Evolutionary conservation across 208 protist species (phyloP).

Genomic region (Leishmania arabica): DNA sequence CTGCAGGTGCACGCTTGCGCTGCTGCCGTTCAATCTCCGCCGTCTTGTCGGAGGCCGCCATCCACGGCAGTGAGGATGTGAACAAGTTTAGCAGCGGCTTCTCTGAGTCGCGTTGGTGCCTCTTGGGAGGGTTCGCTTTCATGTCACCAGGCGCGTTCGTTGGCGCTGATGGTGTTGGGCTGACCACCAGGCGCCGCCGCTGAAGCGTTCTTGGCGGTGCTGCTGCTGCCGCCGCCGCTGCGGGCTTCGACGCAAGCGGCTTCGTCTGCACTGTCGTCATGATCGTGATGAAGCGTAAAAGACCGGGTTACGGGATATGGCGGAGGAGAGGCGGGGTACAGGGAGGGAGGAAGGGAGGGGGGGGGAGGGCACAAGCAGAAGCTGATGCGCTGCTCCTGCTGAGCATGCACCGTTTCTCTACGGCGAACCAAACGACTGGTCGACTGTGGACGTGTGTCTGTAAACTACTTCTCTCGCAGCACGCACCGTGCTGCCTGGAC

Average conservation of each 20-base stretch:
- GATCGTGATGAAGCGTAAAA: neutral
- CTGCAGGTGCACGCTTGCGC: slow-evolving; percentile 5
- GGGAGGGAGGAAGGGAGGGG: neutral
- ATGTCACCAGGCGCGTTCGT: neutral
- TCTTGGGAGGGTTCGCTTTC: slow-evolving; percentile 14
- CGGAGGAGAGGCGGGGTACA: neutral
- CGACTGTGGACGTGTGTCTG: neutral
- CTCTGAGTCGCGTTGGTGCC: neutral
- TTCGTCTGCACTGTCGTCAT: neutral
- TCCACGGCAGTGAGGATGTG: neutral
- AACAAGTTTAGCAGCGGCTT: neutral
- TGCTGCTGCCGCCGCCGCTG: neutral
- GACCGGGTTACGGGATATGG: neutral
- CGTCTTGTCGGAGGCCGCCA: neutral
- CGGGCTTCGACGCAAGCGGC: neutral
- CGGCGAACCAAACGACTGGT: neutral
- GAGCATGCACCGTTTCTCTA: no score
- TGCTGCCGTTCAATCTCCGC: slow-evolving; percentile 10
- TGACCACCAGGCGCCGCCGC: neutral
- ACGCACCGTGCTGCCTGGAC: neutral
- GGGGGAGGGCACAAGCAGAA: neutral
- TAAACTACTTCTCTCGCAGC: neutral
- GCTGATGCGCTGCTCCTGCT: neutral
- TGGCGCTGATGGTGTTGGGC: neutral
- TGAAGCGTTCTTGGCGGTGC: neutral